Evolutionary conservation across 768 basidiomycete species (phyloP).

Genomic region (Psilocybe subaeruginosa): DNA sequence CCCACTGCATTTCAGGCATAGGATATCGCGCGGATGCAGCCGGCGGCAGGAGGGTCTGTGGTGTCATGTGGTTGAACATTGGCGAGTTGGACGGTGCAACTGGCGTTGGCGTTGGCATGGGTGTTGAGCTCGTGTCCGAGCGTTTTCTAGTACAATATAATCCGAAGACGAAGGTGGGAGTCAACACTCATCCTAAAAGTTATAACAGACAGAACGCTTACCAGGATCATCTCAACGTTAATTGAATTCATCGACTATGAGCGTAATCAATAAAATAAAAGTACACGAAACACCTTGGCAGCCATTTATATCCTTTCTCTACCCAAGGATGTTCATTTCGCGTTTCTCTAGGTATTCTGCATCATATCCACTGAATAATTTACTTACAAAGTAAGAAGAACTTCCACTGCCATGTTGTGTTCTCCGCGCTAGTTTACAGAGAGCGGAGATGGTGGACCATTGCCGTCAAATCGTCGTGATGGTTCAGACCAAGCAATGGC

Average conservation of each 20-base stretch:
- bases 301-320: too few species aligned
- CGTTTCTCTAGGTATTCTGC: too few species aligned
- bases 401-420: slow-evolving; percentile 60
- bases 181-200: too few species aligned
- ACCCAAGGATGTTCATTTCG: too few species aligned
- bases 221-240: slow-evolving; percentile 77
- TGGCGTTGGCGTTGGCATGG: background rate
- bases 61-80: slow-evolving; percentile 16
- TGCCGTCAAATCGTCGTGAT: background rate
- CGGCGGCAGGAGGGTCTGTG: slow-evolving; percentile 27
- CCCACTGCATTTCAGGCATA: slow-evolving; percentile 40
- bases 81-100: slow-evolving; percentile 9
- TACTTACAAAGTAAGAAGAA: slow-evolving; percentile 78
- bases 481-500: too few species aligned
- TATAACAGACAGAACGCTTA: slow-evolving; percentile 28
- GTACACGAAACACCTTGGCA: background rate
- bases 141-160: slow-evolving; percentile 51
- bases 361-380: background rate
- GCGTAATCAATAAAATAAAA: slow-evolving; percentile 48
- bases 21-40: slow-evolving; percentile 38
- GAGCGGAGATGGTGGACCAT: background rate
- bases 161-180: background rate
- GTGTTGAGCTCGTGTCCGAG: slow-evolving; percentile 26
- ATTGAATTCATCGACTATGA: slow-evolving; percentile 81
- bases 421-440: slow-evolving; percentile 42